Base-by-base conservation (phyloP, 148 eudicot genomes). In the Mesembryanthemum crystallinum region DNA sequence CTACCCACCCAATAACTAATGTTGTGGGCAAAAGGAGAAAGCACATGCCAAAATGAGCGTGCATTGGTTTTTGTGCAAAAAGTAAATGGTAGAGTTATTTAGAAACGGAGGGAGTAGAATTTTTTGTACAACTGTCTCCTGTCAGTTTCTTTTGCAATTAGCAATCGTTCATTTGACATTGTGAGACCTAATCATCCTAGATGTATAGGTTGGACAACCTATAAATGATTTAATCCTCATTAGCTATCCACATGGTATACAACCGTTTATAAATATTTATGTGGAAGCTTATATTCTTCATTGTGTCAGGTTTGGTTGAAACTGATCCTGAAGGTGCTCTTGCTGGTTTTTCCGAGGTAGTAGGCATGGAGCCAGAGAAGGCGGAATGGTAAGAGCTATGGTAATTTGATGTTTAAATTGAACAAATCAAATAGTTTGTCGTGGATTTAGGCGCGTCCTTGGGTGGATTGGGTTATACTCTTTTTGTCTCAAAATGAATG, bases 321-420 rank as follows among this genome's bases (percentile, higher is more conserved):
- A 91, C 92, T 71, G 99, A 95, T 75, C 94, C 97, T 23, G 89
- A 91, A 80, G 97, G 85, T 47, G 99, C 99, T 47, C 93, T 95
- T 76, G 86, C 86, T 62, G 99, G 99, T 67, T 95, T 95, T 70
- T 90, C 89, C 58, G 91, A 92, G 85, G 94, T 90, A 66, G 91
- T 92, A 75, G 75, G 78, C 45, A 92, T 90, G 97, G 97, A 92
- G 78, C 89, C 91, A 64, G 94, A 90, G 54, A 92, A 92, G 85
- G 92, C 92, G 51, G 97, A 92, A 49, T 92, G 97, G 97, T 92
- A 66, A 88, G 90, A 88, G 90, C 63, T 49, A 21, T 74, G 52
- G 62, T 45, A 25, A 11, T 52, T 29, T 42, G 28, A 43, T 66
- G 21, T 60, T 49, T 27, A 29, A 8, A 29, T 47, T 12, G 51